A percentile compares a stretch with the other conserved stretches of the same genome.
Conservation (phyloP, 73 alveolate species). For the Paraurostyla sp. region DNA sequence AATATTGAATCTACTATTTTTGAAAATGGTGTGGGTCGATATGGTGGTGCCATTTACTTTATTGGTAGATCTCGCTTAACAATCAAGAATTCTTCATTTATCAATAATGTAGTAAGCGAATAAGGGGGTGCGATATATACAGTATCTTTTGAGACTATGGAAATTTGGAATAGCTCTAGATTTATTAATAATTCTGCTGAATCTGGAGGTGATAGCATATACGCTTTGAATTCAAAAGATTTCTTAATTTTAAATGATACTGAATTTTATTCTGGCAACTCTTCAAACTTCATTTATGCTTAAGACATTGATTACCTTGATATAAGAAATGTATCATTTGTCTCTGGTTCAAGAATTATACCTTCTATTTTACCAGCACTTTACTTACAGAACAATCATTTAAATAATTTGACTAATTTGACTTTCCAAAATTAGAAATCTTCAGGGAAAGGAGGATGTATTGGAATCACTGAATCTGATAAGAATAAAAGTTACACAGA, state of each 20-base stretch:
- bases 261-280: neutral
- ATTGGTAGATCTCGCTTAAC: neutral
- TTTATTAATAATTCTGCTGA: neutral
- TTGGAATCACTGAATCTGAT: neutral
- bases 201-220: neutral
- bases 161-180: neutral
- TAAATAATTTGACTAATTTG: too few species aligned
- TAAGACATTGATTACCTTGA: neutral
- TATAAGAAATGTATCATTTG: neutral
- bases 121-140: neutral
- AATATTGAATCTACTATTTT: neutral
- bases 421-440: too few species aligned
- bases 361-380: too few species aligned
- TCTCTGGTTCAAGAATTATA: neutral
- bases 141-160: neutral
- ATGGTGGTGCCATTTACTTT: neutral
- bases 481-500: neutral
- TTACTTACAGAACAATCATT: too few species aligned
- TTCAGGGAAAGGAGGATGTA: too few species aligned
- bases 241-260: neutral
- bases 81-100: neutral
- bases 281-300: neutral
- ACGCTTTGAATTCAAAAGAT: neutral
- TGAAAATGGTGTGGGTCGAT: neutral
- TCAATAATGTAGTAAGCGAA: neutral